Conservation (phyloP, 2,329 filamentous ascomycete species). For the Metarhizium brunneum region DNA sequence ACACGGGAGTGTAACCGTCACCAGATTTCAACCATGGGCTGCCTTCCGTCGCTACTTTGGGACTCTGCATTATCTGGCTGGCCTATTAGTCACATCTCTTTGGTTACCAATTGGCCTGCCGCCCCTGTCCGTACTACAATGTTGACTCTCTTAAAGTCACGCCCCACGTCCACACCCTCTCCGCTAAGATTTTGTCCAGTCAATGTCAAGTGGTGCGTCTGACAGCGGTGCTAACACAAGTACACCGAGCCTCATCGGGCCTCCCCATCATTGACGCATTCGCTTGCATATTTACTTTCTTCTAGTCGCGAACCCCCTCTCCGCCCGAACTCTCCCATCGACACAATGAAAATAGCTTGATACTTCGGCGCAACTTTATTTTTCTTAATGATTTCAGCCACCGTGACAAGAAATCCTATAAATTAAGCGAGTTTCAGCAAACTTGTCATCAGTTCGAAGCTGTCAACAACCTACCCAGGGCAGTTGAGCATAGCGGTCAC, state of each 20-base stretch:
- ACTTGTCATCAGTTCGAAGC: background rate
- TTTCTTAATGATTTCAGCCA: background rate
- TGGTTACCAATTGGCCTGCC: background rate
- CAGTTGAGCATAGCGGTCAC: background rate
- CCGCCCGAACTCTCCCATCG: background rate
- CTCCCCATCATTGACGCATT: background rate
- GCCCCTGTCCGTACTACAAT: background rate
- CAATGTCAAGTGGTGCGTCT: background rate
- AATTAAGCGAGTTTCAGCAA: background rate
- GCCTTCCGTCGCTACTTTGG: background rate
- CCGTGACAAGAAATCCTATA: background rate
- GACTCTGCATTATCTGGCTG: background rate
- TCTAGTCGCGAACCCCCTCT: background rate
- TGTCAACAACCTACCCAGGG: background rate
- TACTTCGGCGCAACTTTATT: background rate
- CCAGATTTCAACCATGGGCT: background rate
- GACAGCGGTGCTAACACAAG: background rate
- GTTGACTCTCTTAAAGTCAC: background rate
- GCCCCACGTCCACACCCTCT: background rate
- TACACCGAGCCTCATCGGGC: slow-evolving; percentile 8
- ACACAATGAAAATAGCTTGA: background rate
- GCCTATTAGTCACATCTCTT: background rate
- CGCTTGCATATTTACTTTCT: slow-evolving; percentile 1
- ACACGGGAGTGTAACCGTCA: background rate
- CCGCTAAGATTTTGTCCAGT: background rate